Conservation (phyloP, 441 rosid genomes). For the Erysimum pusillum region DNA sequence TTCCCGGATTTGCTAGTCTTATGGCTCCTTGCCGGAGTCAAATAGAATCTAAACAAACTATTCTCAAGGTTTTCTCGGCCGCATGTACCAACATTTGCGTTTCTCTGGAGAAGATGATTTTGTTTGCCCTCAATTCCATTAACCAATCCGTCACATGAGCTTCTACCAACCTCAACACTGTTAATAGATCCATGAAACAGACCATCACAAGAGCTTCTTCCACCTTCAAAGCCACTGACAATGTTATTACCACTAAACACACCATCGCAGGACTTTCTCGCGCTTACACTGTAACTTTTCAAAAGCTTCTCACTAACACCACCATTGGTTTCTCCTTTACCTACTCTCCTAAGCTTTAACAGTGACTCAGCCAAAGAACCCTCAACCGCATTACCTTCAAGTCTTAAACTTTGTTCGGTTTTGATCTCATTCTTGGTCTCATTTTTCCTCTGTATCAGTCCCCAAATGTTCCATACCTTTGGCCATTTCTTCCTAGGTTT, state of each 20-base stretch:
- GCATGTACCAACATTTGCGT: slow-evolving; percentile 24
- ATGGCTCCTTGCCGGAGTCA: slow-evolving; percentile 66
- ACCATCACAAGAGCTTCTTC: slow-evolving; percentile 52
- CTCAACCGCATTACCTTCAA: slow-evolving; percentile 47
- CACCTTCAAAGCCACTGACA: slow-evolving; percentile 41
- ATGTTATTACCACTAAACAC: slow-evolving; percentile 25
- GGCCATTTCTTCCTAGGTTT: slow-evolving; percentile 50
- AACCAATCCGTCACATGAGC: slow-evolving; percentile 32
- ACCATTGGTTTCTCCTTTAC: slow-evolving; percentile 52
- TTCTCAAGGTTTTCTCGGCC: slow-evolving; percentile 56
- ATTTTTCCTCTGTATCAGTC: slow-evolving; percentile 53
- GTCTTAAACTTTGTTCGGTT: slow-evolving; percentile 44
- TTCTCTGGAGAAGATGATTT: slow-evolving; percentile 32
- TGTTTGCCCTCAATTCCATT: slow-evolving; percentile 39
- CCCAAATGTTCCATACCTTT: slow-evolving; percentile 62
- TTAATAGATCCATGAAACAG: slow-evolving; percentile 46
- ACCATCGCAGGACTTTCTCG: slow-evolving; percentile 57
- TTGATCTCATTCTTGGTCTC: slow-evolving; percentile 43
- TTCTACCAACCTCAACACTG: slow-evolving; percentile 42
- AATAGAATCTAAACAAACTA: slow-evolving; percentile 59
- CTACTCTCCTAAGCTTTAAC: slow-evolving; percentile 53
- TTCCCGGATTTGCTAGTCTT: slow-evolving; percentile 60
- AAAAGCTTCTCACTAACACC: slow-evolving; percentile 55
- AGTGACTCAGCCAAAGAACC: slow-evolving; percentile 54
- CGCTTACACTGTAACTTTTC: slow-evolving; percentile 54